Evolutionary conservation across 345 rosid species (phyloP), one percentile per base, ranked within the genome.

Genomic region (Citrus maxima): DNA sequence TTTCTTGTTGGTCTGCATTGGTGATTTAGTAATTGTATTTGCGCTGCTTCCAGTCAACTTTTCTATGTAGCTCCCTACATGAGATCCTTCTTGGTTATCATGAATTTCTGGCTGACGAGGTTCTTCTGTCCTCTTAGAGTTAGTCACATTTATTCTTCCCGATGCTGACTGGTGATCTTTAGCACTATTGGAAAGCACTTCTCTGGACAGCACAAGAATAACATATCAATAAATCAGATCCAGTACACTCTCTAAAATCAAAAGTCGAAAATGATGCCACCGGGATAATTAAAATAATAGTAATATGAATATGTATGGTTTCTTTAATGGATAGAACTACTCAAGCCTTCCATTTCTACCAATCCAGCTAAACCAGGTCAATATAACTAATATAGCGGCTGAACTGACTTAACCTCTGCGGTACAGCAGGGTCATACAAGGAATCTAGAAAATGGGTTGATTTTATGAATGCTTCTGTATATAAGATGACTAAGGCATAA

Each of bases 91-190:
- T 7, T 42, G 40, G 60, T 21, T 40, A 61, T 63, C 62, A 38
- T 49, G 67, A 74, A 56, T 74, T 61, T 72, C 82, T 21, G 49
- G 58, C 13, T 69, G 54, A 67, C 49, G 62, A 63, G 79, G 55
- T n/a, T 54, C 58, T 67, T 79, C 80, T 32, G 32, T 46, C 59
- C n/a, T 81, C 70, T 72, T 16, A 25, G 71, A 49, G 34, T 19
- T 62, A 60, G 68, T 58, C 37, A n/a, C 7, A 28, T 19, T 60
- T 54, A 40, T 21, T 30, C 30, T 72, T 75, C 59, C 82, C 30
- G 21, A 67, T 61, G 59, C 78, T 35, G 30, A 22, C 18, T 10
- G 78, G 12, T 70, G 69, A 76, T 59, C 78, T 74, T 67, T 63
- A 27, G 64, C 51, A 56, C 73, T 16, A 51, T 38, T 54, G 24